Percentiles rank a stretch among this genome's conserved stretches.
phyloP scores from a whole-genome alignment of 768 basidiomycete species.

The Panellus pusillus region DNA sequence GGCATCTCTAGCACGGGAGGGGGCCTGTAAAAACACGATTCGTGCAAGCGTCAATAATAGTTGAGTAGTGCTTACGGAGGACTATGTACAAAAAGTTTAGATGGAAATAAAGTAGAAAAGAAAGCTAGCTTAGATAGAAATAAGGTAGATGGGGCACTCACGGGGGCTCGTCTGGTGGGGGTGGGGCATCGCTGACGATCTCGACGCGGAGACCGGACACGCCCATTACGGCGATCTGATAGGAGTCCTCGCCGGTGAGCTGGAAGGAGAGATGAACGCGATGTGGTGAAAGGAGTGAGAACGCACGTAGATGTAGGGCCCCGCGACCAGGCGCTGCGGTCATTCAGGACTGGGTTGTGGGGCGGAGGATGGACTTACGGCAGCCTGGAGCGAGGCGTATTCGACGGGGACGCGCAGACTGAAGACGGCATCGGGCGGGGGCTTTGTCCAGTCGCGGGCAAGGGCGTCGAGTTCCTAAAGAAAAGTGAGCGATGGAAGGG shows the following conservation, averaged over 20 bases:
- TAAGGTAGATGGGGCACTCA: slow-evolving; percentile 41
- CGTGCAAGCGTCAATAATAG: slow-evolving; percentile 17
- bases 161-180: slow-evolving; percentile 84
- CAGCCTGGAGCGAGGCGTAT: slow-evolving; percentile 80
- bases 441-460: slow-evolving; percentile 84
- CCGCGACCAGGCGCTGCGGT: slow-evolving; percentile 71
- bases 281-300: slow-evolving; percentile 1
- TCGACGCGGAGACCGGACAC: slow-evolving; percentile 83
- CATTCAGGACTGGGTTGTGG: too few species aligned
- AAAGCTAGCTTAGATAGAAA: slow-evolving; percentile 9
- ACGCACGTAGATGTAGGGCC: slow-evolving; percentile 81
- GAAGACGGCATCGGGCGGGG: slow-evolving; percentile 77
- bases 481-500: slow-evolving; percentile 9
- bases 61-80: slow-evolving; percentile 48
- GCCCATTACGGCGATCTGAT: slow-evolving; percentile 84
- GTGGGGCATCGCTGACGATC: slow-evolving; percentile 82
- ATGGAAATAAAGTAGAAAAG: slow-evolving; percentile 16
- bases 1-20: slow-evolving; percentile 86
- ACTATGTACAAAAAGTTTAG: slow-evolving; percentile 28
- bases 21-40: slow-evolving; percentile 37
- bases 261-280: slow-evolving; percentile 30
- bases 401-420: slow-evolving; percentile 83
- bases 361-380: slow-evolving; percentile 48
- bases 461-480: slow-evolving; percentile 75
- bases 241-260: slow-evolving; percentile 85